Percentiles rank a stretch among this genome's conserved stretches.
Conservation (phyloP, 2,329 filamentous ascomycete genomes). For the Xylariaceae sp. region DNA sequence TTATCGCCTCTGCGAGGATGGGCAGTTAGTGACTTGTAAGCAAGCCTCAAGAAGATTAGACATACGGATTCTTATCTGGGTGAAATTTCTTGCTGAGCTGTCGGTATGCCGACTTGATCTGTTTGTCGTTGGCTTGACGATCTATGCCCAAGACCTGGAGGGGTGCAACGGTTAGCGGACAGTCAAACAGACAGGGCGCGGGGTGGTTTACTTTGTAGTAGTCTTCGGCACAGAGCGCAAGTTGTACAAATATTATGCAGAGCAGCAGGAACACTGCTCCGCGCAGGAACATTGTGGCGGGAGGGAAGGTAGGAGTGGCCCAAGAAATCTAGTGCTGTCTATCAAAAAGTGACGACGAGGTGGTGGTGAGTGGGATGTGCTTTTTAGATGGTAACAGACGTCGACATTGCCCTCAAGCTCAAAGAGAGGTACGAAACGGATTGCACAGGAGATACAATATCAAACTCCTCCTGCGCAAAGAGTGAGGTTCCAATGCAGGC, state of each 20-base stretch:
- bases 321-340: no score
- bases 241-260: conserved; percentile 48
- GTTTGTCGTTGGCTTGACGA: conserved; percentile 75
- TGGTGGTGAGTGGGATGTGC: no score
- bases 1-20: conserved; percentile 62
- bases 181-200: not conserved
- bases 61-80: conserved; percentile 96
- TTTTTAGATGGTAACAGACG: no score
- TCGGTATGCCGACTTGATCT: conserved; percentile 92
- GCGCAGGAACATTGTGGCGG: conserved; percentile 49
- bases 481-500: no score
- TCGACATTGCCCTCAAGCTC: no score
- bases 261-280: conserved; percentile 51
- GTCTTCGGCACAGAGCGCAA: conserved; percentile 63
- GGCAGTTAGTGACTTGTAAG: conserved; percentile 9
- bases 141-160: conserved; percentile 73
- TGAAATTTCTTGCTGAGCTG: conserved; percentile 93
- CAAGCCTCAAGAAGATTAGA: conserved; percentile 14
- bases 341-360: no score
- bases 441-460: no score
- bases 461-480: no score
- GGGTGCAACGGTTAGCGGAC: conserved; percentile 1
- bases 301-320: no score
- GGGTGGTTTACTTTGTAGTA: conserved; percentile 67
- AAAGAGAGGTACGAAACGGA: no score